These are phyloP conservation scores for Annulohypoxylon bovei DNA, from an alignment of 495 filamentous ascomycete species.

Conservation along the genomic window DNA sequence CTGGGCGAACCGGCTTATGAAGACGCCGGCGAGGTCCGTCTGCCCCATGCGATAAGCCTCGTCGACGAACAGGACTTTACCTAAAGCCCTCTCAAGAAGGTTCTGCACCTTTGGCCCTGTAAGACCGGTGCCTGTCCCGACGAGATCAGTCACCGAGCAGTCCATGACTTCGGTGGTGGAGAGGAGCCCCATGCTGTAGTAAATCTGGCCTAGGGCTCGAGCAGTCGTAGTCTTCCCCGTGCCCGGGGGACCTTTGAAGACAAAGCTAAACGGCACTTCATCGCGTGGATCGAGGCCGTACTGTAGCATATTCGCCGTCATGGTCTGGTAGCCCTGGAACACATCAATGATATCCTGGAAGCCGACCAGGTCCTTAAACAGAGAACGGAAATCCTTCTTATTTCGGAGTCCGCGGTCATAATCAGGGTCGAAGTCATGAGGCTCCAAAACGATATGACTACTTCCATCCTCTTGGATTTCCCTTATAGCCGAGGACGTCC, in stretches of 20 bases:
- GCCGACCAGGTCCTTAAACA: not conserved
- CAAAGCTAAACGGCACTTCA: not conserved
- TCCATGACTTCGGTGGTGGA: constrained; percentile 63
- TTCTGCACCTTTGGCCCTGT: not conserved
- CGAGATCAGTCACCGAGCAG: constrained; percentile 66
- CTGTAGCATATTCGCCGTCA: not conserved
- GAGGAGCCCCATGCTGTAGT: constrained; percentile 72
- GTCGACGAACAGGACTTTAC: not conserved
- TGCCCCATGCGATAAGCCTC: not conserved
- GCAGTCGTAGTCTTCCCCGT: constrained; percentile 66
- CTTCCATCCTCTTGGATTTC: not conserved
- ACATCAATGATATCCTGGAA: not conserved
- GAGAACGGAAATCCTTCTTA: not conserved
- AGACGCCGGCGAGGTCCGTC: not conserved
- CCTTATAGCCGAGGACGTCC: not conserved
- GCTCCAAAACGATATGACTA: not conserved
- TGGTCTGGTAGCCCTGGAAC: not conserved
- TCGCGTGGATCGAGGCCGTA: not conserved
- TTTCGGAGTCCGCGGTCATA: not conserved
- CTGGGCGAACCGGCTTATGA: not conserved
- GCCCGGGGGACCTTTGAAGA: not conserved
- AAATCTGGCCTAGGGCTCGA: constrained; percentile 72
- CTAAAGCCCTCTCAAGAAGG: not conserved
- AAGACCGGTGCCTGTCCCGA: constrained; percentile 67
- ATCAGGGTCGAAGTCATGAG: not conserved